Conservation (phyloP, 2,329 filamentous ascomycete genomes). For the Esteya vermicola region DNA sequence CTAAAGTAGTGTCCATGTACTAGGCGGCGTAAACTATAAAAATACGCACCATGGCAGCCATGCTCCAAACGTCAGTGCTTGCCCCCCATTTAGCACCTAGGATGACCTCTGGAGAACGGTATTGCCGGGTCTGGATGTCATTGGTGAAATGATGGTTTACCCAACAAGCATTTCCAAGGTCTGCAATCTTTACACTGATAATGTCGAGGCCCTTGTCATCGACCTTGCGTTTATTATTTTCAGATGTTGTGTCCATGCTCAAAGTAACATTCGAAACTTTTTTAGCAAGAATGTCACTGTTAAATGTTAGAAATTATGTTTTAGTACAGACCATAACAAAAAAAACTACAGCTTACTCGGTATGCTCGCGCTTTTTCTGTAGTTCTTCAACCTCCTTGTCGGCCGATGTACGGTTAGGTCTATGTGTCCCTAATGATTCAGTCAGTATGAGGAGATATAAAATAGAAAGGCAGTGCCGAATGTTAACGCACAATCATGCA, state of each 20-base stretch:
- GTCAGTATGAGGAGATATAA: not conserved
- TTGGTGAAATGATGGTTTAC: slow-evolving; percentile 98
- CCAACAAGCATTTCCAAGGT: slow-evolving; percentile 97
- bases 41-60: slow-evolving; percentile 83
- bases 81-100: slow-evolving; percentile 95
- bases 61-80: slow-evolving; percentile 99
- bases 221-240: slow-evolving; percentile 47
- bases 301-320: not conserved
- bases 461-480: not conserved
- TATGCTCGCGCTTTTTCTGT: slow-evolving; percentile 81
- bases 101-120: slow-evolving; percentile 93
- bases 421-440: too few relatives aligned
- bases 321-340: not conserved
- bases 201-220: slow-evolving; percentile 52
- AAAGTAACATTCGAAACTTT: slow-evolving; percentile 93
- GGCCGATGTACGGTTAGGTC: not conserved
- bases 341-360: slow-evolving; percentile 58
- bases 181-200: slow-evolving; percentile 97
- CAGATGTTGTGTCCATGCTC: slow-evolving; percentile 39
- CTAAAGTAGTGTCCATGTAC: too few relatives aligned
- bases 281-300: slow-evolving; percentile 73
- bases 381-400: slow-evolving; percentile 31
- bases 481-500: slow-evolving; percentile 41
- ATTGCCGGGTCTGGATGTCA: slow-evolving; percentile 96
- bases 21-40: not conserved